These are phyloP conservation scores for Candolleomyces eurysporus DNA, from an alignment of 768 basidiomycete species.

Conservation along the genomic window DNA sequence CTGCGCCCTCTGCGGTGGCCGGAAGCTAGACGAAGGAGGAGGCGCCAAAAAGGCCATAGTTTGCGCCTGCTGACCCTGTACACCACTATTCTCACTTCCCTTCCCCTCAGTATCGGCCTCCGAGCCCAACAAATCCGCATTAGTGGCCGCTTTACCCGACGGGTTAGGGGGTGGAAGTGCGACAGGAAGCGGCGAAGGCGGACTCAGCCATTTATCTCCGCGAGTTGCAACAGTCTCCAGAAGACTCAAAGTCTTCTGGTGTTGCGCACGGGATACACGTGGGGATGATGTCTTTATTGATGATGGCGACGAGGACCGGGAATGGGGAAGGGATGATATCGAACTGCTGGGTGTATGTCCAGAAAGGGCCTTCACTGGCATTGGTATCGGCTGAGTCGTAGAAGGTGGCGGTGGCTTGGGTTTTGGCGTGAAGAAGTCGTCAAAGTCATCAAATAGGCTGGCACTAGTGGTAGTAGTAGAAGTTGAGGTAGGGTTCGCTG, in stretches of 20 bases:
- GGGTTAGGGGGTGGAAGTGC: conserved; percentile 20
- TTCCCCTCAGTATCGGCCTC: not conserved
- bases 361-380: conserved; percentile 16
- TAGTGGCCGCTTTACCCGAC: not conserved
- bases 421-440: conserved; percentile 38
- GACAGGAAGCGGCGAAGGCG: conserved; percentile 23
- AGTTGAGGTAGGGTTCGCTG: conserved; percentile 10
- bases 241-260: conserved; percentile 56
- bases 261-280: conserved; percentile 19
- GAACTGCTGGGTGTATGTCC: conserved; percentile 1
- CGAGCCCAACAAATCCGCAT: not conserved
- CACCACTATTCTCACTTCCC: not conserved
- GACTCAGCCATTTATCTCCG: conserved; percentile 43
- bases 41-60: not conserved
- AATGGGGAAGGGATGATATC: not conserved
- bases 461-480: conserved; percentile 13
- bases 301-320: conserved; percentile 15
- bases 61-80: not conserved
- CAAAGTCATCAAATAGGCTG: conserved; percentile 36
- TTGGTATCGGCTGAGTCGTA: conserved; percentile 34
- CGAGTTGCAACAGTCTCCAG: conserved; percentile 55
- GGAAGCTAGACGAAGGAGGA: not conserved
- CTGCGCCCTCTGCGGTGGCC: not conserved
- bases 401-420: not conserved
- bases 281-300: conserved; percentile 36